Evolutionary conservation across 225 moss, liverwort and hornwort genomes (phyloP), one percentile per base, ranked within the genome.

Genomic region (Straminergon stramineum): DNA sequence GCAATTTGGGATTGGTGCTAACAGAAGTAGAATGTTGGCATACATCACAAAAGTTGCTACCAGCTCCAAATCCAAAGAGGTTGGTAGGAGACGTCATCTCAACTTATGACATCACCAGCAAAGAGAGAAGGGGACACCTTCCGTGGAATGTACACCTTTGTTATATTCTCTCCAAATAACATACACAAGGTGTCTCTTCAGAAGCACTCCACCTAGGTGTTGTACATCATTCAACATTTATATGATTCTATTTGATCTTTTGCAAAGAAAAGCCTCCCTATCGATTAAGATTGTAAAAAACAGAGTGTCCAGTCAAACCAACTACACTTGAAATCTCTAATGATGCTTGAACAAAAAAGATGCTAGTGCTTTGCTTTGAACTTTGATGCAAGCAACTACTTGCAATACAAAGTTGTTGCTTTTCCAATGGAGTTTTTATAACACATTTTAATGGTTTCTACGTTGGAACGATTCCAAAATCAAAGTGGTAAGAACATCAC

Each of bases 381-480:
- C 5, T 57, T 0, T 85, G 11, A 43, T 56, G 56, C 5, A 79
- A 1, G 17, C 0, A 10, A 32, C 31, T 32, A 7, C 41, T 1
- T 69, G 4, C 34, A 41, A 83, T 28, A 53, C 5, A 21, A 5
- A 51, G 10, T 70, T 52, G 5, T 17, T 48, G 10, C 1, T 71
- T 77, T 71, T 43, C 5, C 2, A 63, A n/a, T 0, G 2, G 2
- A 64, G 10, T 9, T 55, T 31, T 62, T 18, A 18, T 31, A 78
- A 1, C 1, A 48, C 3, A 41, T 37, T 56, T n/a, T 56, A 9
- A 20, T 4, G 37, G 1, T 6, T 56, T 56, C 6, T 37, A 9
- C 10, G 24, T 0, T 0, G 0, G 2, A 56, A 15, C 2, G 55
- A 5, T 56, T 88, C 1, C 14, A 1, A 41, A 84, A 27, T 87